Base-by-base conservation (phyloP, 495 filamentous ascomycete genomes). In the Penicillium fimorum region DNA sequence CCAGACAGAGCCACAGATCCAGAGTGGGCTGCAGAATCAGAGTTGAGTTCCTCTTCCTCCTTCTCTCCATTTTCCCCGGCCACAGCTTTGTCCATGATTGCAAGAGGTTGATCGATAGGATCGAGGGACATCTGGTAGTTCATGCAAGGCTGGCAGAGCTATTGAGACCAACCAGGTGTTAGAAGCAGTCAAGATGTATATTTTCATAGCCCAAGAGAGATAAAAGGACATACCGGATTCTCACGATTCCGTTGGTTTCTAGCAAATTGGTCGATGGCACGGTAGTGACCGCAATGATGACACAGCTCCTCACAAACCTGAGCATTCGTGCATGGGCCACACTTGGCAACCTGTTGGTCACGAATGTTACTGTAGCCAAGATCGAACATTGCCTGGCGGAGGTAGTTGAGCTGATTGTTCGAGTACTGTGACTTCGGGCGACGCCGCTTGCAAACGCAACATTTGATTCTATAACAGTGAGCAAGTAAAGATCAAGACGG, bases 101-200 rank as follows among this genome's bases (percentile, higher is more conserved):
- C 45, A 42, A 41, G 48, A 27, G 24, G 37, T 15, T 33, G 17
- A 12, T 20, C 25, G 10, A 7, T 11, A 3, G 37, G 15, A 30
- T 52, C 38, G 6, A 52, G 50, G n/a, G 50, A 52, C 7, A 30
- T 25, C 50, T 52, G 37, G 18, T 42, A 52, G 25, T 52, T 52
- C 38, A 52, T 52, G 27, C 53, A 56, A 1, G 43, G 53, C 25
- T 48, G 53, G 24, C 53, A 56, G 20, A 56, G 11, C 53, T 56
- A 41, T 42, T 1, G n/a, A 47, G 7, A n/a, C 12, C 41, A 8
- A 13, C 7, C n/a, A 20, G 12, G 22, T 10, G 7, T 56, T 18
- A 56, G 44, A 18, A 8, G 10, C 27, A 18, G 17, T 17, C 17
- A 20, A 17, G 11, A 15, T 38, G 15, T 27, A 27, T 27, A 4